phyloP scores from a whole-genome alignment of 352 stramenopile species.

The Phytophthora cactorum region DNA sequence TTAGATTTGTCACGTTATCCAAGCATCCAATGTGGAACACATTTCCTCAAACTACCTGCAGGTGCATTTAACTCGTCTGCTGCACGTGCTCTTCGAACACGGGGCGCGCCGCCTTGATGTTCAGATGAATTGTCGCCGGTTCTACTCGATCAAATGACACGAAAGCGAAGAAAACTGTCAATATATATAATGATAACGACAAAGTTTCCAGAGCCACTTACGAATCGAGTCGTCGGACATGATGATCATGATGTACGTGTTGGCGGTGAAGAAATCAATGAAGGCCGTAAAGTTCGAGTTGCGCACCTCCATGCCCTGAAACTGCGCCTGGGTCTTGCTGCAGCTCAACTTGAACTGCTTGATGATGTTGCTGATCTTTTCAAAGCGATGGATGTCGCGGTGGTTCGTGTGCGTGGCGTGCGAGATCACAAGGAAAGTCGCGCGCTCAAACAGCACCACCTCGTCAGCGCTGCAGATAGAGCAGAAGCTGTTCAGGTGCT shows the following conservation, averaged over 20 bases:
- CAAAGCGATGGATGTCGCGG: conserved; percentile 98
- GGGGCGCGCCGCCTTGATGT: conserved; percentile 96
- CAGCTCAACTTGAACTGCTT: conserved; percentile 99
- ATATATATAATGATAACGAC: conserved; percentile 24
- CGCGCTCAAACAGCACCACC: conserved; percentile 98
- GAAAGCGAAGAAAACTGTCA: conserved; percentile 2
- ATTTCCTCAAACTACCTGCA: not conserved
- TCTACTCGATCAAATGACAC: conserved; percentile 47
- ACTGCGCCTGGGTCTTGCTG: conserved; percentile 98
- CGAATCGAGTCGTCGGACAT: conserved; percentile 92
- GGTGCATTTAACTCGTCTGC: conserved; percentile 76
- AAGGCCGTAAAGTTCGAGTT: conserved; percentile 99
- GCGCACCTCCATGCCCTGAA: conserved; percentile 97
- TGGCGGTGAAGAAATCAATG: conserved; percentile 98
- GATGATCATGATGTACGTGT: conserved; percentile 99
- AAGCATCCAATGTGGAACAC: not conserved
- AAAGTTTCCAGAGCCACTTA: conserved; percentile 33
- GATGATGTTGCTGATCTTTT: conserved; percentile 99
- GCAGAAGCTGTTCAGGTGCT: conserved; percentile 97
- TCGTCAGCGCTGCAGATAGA: conserved; percentile 96
- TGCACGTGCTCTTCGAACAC: conserved; percentile 98
- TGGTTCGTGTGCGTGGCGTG: conserved; percentile 93
- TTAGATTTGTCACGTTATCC: conserved; percentile 19
- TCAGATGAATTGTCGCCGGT: conserved; percentile 95
- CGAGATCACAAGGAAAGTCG: conserved; percentile 99